A percentile compares a stretch with the other conserved stretches of the same genome.
phyloP scores from a whole-genome alignment of 148 eudicot species.

The Camellia granthamiana region DNA sequence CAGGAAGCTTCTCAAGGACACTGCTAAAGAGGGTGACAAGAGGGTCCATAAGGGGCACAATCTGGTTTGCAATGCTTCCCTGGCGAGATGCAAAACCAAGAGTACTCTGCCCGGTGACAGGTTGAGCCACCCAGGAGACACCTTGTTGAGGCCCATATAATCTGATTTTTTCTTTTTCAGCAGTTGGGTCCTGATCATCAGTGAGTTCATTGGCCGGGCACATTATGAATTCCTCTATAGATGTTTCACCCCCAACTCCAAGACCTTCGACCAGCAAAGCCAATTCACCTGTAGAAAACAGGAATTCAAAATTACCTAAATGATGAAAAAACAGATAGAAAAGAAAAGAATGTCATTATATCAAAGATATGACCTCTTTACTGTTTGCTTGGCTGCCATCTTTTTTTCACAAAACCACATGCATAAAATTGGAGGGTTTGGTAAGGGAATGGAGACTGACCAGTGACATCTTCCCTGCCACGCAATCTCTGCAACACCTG shows the following conservation, averaged over 20 bases:
- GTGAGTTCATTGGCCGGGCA: constrained; percentile 30
- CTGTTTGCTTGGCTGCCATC: not conserved
- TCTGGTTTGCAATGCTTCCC: constrained; percentile 28
- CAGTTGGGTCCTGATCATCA: constrained; percentile 20
- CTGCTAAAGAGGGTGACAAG: constrained; percentile 40
- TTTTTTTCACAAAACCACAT: not conserved
- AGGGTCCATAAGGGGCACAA: constrained; percentile 34
- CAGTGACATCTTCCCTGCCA: constrained; percentile 34
- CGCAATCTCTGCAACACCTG: constrained; percentile 28
- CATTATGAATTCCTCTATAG: constrained; percentile 38
- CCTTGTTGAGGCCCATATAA: constrained; percentile 35
- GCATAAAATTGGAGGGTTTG: not conserved
- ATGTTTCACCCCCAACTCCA: constrained; percentile 28
- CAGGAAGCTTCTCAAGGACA: constrained; percentile 35
- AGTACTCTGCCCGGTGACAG: constrained; percentile 29
- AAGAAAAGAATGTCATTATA: too few species aligned
- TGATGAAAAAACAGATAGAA: not conserved
- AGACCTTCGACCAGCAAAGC: constrained; percentile 34
- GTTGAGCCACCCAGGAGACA: constrained; percentile 34
- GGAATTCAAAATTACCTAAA: not conserved
- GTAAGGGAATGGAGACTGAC: constrained; percentile 11
- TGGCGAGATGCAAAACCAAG: constrained; percentile 30
- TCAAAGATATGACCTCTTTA: not conserved
- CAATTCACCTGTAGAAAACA: constrained; percentile 24
- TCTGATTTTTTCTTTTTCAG: constrained; percentile 24